Evolutionary conservation across 2,329 filamentous ascomycete species (phyloP).

Genomic region (Clonostachys sp.): DNA sequence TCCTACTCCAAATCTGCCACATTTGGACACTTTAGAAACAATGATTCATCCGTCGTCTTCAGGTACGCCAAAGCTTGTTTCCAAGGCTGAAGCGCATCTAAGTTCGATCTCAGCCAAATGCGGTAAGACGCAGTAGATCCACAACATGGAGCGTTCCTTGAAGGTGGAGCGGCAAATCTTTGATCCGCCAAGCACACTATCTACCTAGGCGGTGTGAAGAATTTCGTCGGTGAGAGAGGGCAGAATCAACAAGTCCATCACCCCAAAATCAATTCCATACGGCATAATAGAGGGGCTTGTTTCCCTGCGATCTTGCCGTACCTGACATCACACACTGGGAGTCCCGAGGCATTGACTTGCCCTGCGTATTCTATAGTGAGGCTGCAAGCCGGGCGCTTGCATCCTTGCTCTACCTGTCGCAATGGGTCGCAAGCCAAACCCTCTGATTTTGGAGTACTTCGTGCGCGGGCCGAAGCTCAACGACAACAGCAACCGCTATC

Average conservation of each 20-base stretch:
- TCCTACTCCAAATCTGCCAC: no score
- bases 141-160: not conserved
- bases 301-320: not conserved
- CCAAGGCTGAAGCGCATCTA: no score
- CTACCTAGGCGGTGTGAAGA: conserved; percentile 7
- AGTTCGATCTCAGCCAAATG: no score
- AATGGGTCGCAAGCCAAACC: conserved; percentile 83
- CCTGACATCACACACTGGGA: not conserved
- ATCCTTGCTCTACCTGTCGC: conserved; percentile 16
- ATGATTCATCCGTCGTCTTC: no score
- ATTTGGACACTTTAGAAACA: no score
- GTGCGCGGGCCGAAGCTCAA: conserved; percentile 80
- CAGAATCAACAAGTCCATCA: conserved; percentile 20
- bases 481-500: conserved; percentile 87
- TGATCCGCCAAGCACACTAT: not conserved
- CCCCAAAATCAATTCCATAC: not conserved
- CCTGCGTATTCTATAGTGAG: conserved; percentile 6
- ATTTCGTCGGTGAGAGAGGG: conserved; percentile 34
- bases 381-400: conserved; percentile 17
- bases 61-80: no score
- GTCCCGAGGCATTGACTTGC: not conserved
- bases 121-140: no score
- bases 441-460: conserved; percentile 84
- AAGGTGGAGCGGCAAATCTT: not conserved
- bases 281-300: not conserved